Evolutionary conservation across 2,329 filamentous ascomycete species (phyloP).

Genomic region (Remersonia thermophila): DNA sequence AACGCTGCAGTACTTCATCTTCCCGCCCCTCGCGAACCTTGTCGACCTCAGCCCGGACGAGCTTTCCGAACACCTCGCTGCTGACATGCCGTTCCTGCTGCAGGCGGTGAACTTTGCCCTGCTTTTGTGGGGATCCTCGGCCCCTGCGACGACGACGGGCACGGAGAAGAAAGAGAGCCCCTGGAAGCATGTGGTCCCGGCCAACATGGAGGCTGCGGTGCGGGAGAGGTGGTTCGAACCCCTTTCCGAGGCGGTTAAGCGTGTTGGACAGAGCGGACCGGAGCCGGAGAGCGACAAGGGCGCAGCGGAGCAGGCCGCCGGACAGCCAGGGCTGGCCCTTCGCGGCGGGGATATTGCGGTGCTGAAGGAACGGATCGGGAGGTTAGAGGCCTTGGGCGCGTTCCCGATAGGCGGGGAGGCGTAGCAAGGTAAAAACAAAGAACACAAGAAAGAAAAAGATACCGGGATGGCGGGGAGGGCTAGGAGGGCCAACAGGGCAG

Average conservation of each 20-base stretch:
- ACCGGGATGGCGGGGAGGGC: too few relatives aligned
- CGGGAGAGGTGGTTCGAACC: conserved; percentile 47
- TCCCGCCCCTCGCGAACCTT: conserved; percentile 42
- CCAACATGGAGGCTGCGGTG: conserved; percentile 43
- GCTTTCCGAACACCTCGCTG: conserved; percentile 38
- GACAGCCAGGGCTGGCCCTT: too few relatives aligned
- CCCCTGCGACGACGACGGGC: too few relatives aligned
- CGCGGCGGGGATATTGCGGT: conserved; percentile 13
- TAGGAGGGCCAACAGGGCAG: too few relatives aligned
- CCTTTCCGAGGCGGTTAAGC: conserved; percentile 30
- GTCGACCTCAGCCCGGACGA: conserved; percentile 29
- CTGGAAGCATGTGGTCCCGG: conserved; percentile 38
- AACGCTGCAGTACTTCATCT: conserved; percentile 48
- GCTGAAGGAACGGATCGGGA: conserved; percentile 13
- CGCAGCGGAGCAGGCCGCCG: neutral
- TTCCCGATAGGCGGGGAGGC: too few relatives aligned
- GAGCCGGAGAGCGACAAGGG: conserved; percentile 3
- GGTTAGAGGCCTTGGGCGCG: conserved; percentile 9
- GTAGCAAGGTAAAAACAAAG: too few relatives aligned
- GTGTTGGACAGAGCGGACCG: conserved; percentile 4
- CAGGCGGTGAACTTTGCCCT: conserved; percentile 50
- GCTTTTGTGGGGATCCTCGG: conserved; percentile 37
- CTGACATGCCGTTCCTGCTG: conserved; percentile 42
- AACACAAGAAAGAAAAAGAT: too few relatives aligned
- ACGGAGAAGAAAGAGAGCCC: conserved; percentile 3